Evolutionary conservation across 495 filamentous ascomycete genomes (phyloP).

Genomic region (Physcia stellaris): DNA sequence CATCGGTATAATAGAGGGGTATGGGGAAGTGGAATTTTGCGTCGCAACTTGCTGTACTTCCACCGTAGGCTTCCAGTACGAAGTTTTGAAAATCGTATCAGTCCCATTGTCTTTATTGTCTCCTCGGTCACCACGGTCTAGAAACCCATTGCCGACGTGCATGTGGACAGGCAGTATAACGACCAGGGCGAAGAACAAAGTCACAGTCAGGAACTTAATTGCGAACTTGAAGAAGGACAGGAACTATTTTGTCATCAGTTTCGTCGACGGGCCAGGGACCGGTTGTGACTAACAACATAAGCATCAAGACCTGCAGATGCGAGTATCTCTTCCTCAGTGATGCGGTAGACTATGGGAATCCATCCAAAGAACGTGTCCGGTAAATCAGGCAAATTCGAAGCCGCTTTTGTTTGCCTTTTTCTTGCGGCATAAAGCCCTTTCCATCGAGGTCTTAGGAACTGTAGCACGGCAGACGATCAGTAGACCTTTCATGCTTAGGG

Average conservation of each 20-base stretch:
- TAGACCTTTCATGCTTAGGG: too few relatives aligned
- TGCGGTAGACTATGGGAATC: constrained; percentile 77
- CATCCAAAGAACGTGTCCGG: constrained; percentile 85
- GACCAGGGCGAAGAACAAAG: constrained; percentile 64
- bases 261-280: background rate
- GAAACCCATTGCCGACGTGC: constrained; percentile 11
- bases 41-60: background rate
- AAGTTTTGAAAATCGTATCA: background rate
- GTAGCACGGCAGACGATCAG: too few relatives aligned
- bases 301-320: constrained; percentile 88
- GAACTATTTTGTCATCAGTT: constrained; percentile 39
- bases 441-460: constrained; percentile 84
- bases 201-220: constrained; percentile 62
- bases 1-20: background rate
- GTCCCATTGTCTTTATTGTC: constrained; percentile 1
- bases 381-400: constrained; percentile 67
- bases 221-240: constrained; percentile 90
- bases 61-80: background rate
- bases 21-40: background rate
- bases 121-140: too few relatives aligned
- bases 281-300: constrained; percentile 55
- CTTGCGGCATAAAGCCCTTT: constrained; percentile 82
- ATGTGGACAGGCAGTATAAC: constrained; percentile 81
- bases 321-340: constrained; percentile 81
- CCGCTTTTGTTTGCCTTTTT: constrained; percentile 51